Evolutionary conservation across 1,284 basidiomycete genomes (phyloP), one percentile per base, ranked within the genome.

Genomic region (Boletus hoseneyae): DNA sequence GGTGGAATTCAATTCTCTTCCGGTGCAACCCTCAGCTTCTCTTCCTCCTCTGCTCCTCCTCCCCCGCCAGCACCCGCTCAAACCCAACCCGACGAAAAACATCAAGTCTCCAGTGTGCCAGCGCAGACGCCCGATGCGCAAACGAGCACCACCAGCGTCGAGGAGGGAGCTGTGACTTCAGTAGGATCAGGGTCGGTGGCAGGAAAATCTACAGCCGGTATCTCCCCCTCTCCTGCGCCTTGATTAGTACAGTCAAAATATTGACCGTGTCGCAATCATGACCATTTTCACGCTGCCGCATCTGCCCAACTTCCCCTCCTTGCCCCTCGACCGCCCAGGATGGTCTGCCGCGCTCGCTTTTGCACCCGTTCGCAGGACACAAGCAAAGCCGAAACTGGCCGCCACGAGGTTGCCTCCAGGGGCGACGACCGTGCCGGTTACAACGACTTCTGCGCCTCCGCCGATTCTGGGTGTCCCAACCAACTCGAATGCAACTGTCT

Each of bases 301-400:
- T 35, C 41, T 4, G 27, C 30, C 34, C 47, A 25, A 50, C 18
- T n/a, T 21, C 30, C 27, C 50, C 32, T 41, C 42, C 42, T 50
- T 23, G 21, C 21, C 6, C 21, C 21, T 23, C 21, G 21, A 23
- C 21, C 21, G 48, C 25, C 55, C 63, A 88, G 86, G 81, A 70
- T 91, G 89, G 88, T 91, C 89, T 59, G 85, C 89, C 54, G 80
- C 87, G n/a, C 83, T 91, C 55, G 89, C 87, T 10, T 91, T 91
- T 60, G 89, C 89, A 15, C 89, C 88, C 40, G 77, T 88, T 41
- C 79, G 87, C 46, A 76, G 83, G 55, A 73, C 71, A 53, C 67
- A 69, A 34, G 72, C 71, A 56, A 90, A 87, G 62, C 52, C 75
- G 34, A 87, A 85, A 62, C 61, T 72, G 1, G 53, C 70, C 1